A percentile compares a stretch with the other conserved stretches of the same genome.
These are phyloP conservation scores for Phytophthora europaea DNA, from an alignment of 352 stramenopile species.

Conservation along the genomic window DNA sequence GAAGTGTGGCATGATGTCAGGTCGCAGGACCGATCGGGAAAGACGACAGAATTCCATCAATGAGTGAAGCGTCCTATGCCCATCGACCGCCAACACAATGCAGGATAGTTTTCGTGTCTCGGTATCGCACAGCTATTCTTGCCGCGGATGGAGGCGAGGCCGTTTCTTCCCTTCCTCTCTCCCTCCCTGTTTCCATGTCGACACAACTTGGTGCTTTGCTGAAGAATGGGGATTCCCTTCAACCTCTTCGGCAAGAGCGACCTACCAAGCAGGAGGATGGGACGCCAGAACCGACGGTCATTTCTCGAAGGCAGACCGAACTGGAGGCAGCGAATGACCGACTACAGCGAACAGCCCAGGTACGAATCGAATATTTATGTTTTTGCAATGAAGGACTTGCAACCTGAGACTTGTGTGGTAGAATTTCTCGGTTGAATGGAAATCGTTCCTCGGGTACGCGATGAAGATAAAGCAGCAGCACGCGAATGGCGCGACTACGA, in stretches of 20 bases:
- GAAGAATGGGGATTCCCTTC: constrained; percentile 23
- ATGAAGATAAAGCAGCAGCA: constrained; percentile 53
- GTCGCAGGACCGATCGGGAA: background rate
- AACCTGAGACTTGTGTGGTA: constrained; percentile 10
- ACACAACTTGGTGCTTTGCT: constrained; percentile 5
- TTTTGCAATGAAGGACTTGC: background rate
- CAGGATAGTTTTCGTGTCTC: constrained; percentile 12
- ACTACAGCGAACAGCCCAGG: constrained; percentile 51
- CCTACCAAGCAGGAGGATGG: constrained; percentile 23
- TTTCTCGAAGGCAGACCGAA: constrained; percentile 40
- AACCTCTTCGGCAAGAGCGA: constrained; percentile 9
- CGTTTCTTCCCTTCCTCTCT: constrained; percentile 20
- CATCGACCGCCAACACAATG: no score
- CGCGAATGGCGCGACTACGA: background rate
- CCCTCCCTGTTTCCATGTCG: constrained; percentile 18
- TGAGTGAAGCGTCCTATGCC: no score
- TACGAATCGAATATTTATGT: constrained; percentile 13
- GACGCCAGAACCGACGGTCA: constrained; percentile 15
- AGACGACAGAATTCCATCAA: background rate
- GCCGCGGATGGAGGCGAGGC: background rate
- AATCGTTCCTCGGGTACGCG: constrained; percentile 60
- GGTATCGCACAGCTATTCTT: constrained; percentile 28
- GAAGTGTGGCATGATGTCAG: background rate
- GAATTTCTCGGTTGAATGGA: constrained; percentile 75
- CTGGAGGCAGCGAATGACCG: constrained; percentile 46